Percentiles rank a stretch among this genome's conserved stretches.
phyloP scores from a whole-genome alignment of 768 basidiomycete genomes.

The Sarcomyxa edulis region DNA sequence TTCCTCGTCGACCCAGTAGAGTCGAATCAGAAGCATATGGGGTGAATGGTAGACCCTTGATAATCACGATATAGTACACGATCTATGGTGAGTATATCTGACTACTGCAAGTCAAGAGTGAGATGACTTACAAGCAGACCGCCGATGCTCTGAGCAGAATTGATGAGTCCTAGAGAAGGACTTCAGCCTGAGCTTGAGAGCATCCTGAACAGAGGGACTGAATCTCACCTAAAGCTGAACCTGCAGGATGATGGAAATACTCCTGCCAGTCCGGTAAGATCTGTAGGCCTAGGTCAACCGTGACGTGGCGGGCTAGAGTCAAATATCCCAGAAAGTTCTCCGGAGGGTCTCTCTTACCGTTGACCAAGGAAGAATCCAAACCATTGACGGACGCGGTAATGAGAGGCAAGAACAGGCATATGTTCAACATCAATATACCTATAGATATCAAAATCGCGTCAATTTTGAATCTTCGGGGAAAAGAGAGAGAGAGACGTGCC shows the following conservation, averaged over 20 bases:
- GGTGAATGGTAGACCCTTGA: slow-evolving; percentile 56
- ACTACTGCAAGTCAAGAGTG: no score
- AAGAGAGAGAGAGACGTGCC: slow-evolving; percentile 27
- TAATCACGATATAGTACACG: slow-evolving; percentile 1
- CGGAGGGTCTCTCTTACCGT: slow-evolving; percentile 34
- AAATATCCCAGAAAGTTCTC: not conserved
- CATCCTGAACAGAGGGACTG: not conserved
- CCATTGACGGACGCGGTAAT: slow-evolving; percentile 64
- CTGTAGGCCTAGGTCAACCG: slow-evolving; percentile 47
- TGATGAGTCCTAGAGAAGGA: slow-evolving; percentile 45
- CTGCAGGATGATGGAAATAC: slow-evolving; percentile 48
- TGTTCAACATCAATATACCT: slow-evolving; percentile 57
- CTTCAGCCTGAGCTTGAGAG: slow-evolving; percentile 2
- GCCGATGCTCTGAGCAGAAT: slow-evolving; percentile 60
- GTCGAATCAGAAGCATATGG: slow-evolving; percentile 54
- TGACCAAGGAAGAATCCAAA: slow-evolving; percentile 63
- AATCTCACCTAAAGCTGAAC: slow-evolving; percentile 40
- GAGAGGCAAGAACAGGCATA: slow-evolving; percentile 57
- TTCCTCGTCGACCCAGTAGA: slow-evolving; percentile 57
- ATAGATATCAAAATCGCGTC: not conserved
- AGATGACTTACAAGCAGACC: slow-evolving; percentile 35
- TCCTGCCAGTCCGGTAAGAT: slow-evolving; percentile 60
- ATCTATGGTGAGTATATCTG: not conserved
- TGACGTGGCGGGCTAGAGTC: slow-evolving; percentile 7
- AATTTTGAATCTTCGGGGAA: not conserved